A percentile compares a stretch with the other conserved stretches of the same genome.
These are phyloP conservation scores for Lolium perenne DNA, from an alignment of 176 grass and related monocot genomes.

Conservation along the genomic window DNA sequence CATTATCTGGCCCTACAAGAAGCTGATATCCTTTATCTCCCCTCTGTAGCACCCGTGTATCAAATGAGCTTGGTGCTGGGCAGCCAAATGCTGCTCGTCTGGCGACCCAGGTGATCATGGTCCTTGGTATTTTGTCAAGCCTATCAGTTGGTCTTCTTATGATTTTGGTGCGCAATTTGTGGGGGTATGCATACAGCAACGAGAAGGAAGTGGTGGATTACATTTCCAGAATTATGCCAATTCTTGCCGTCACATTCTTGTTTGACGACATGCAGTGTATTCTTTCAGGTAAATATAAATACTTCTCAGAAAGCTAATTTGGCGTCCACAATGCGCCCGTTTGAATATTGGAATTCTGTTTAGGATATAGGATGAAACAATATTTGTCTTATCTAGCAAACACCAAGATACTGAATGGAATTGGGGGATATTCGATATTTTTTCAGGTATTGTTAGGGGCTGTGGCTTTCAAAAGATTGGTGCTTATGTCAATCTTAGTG, in stretches of 20 bases:
- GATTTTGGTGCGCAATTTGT: slow-evolving; percentile 64
- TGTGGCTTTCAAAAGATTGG: slow-evolving; percentile 63
- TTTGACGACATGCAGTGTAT: slow-evolving; percentile 78
- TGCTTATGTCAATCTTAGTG: slow-evolving; percentile 54
- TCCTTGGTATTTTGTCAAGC: slow-evolving; percentile 44
- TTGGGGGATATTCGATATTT: background rate
- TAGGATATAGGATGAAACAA: background rate
- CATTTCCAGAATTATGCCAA: slow-evolving; percentile 66
- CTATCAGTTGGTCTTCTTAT: slow-evolving; percentile 50
- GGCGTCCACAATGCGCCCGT: too few relatives aligned
- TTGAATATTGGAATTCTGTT: background rate
- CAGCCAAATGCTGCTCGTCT: slow-evolving; percentile 56
- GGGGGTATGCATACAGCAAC: slow-evolving; percentile 76
- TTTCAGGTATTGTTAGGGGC: slow-evolving; percentile 53
- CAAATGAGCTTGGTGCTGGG: slow-evolving; percentile 89
- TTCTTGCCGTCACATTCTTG: slow-evolving; percentile 70
- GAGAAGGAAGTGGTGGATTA: slow-evolving; percentile 86
- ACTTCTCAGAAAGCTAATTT: too few relatives aligned
- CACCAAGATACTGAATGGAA: background rate
- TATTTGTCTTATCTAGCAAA: background rate
- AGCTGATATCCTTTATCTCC: background rate
- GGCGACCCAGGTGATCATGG: slow-evolving; percentile 66
- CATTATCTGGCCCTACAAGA: background rate
- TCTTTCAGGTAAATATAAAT: slow-evolving; percentile 66
- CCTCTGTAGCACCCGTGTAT: slow-evolving; percentile 69